A percentile compares a stretch with the other conserved stretches of the same genome.
Evolutionary conservation across 2,329 filamentous ascomycete species (phyloP).

Genomic region (Sarocladium strictum): DNA sequence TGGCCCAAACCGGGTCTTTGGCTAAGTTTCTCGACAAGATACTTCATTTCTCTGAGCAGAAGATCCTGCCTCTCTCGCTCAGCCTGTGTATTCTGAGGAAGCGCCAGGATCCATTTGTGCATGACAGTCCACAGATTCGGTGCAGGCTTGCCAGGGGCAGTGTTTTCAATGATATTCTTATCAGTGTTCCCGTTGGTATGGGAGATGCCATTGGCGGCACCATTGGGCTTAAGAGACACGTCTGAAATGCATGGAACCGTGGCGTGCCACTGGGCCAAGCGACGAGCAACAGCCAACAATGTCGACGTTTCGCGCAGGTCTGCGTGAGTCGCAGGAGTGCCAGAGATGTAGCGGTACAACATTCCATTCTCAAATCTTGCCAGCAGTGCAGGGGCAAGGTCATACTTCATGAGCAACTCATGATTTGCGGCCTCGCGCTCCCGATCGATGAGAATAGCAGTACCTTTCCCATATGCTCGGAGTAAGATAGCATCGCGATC

Average conservation of each 20-base stretch:
- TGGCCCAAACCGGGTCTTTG: slow-evolving; percentile 70
- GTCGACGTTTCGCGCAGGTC: slow-evolving; percentile 72
- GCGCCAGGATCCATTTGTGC: slow-evolving; percentile 88
- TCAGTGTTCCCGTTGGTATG: slow-evolving; percentile 23
- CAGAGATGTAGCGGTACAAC: slow-evolving; percentile 85
- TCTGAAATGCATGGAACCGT: slow-evolving; percentile 51
- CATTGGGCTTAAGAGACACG: slow-evolving; percentile 24
- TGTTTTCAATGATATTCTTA: slow-evolving; percentile 38
- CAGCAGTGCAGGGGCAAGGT: slow-evolving; percentile 79
- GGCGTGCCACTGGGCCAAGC: slow-evolving; percentile 91
- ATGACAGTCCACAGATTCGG: slow-evolving; percentile 93
- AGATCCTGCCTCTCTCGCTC: slow-evolving; percentile 60
- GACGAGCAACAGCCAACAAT: slow-evolving; percentile 75
- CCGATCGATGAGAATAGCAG: slow-evolving; percentile 91
- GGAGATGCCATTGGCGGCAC: slow-evolving; percentile 21
- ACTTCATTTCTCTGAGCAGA: slow-evolving; percentile 70
- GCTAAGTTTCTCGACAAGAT: slow-evolving; percentile 65
- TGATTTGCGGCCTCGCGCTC: slow-evolving; percentile 77
- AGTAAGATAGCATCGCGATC: slow-evolving; percentile 83
- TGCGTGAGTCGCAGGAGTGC: slow-evolving; percentile 70
- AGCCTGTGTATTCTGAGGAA: slow-evolving; percentile 66
- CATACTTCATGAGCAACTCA: slow-evolving; percentile 75
- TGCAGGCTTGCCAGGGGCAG: slow-evolving; percentile 62
- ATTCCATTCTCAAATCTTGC: slow-evolving; percentile 95
- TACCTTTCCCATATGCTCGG: slow-evolving; percentile 89